Base-by-base conservation (phyloP, 371 early-diverging fungal species). In the Umbelopsis sp. region DNA sequence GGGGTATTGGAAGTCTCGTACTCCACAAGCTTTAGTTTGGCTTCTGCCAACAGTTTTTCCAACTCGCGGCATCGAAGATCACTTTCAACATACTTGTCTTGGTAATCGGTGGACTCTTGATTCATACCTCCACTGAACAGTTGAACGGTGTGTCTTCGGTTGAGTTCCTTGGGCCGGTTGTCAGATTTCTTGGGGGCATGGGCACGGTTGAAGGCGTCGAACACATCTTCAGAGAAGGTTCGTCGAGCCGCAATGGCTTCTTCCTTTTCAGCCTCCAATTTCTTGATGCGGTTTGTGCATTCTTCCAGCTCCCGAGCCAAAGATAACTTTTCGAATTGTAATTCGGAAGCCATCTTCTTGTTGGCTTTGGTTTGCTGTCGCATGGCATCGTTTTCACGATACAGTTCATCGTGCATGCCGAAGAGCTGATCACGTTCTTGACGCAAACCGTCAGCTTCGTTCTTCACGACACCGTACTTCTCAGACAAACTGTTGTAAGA, bases 21-120 rank as follows among this genome's bases (percentile, higher is more conserved):
- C 45, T 81, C 78, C 7, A 73, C 84, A 16, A 83, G 62, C 46
- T 77, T 79, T 41, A 72, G 67, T 46, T 83, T 83, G 48, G 84
- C 71, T 63, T 83, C 84, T 10, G 84, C 84, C 46, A 83, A 52
- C 16, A 83, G 35, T 57, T 81, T 80, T 37, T 83, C 84, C 14
- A 83, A 63, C 32, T 83, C 84, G n/a, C 84, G 72, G 66, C 84
- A 83, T 20, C 80, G 77, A 37, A 81, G 65, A 44, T 83, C 83
- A 12, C 78, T 76, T 50, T 83, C 80, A n/a, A 80, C 72, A 22
- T 76, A 81, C 65, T 81, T 81, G 12, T 65, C 52, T 64, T 83
- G 77, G 69, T 78, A 81, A 24, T 68, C 69, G 22, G 44, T 37
- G 50, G 25, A 35, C 50, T 32, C 44, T 24, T 18, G 38, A 52